These are phyloP conservation scores for Volvox reticuliferus DNA, from an alignment of 139 green algal species.

Conservation along the genomic window DNA sequence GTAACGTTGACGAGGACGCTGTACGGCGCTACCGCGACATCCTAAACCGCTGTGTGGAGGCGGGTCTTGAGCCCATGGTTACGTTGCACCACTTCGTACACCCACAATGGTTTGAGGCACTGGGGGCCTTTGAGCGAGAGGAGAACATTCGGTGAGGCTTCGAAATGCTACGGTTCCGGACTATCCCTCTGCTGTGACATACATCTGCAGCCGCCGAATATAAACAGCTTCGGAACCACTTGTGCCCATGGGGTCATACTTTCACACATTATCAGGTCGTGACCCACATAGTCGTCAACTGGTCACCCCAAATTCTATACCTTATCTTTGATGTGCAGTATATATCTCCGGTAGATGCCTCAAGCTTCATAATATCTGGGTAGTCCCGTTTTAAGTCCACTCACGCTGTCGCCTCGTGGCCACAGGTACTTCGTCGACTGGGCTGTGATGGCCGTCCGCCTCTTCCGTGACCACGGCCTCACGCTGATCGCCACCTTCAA, in stretches of 20 bases:
- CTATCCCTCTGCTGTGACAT: no score
- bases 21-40: slow-evolving; percentile 66
- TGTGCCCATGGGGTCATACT: no score
- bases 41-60: slow-evolving; percentile 46
- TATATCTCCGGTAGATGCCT: no score
- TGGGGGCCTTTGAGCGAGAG: slow-evolving; percentile 52
- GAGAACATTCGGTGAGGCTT: slow-evolving; percentile 46
- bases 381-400: no score
- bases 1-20: slow-evolving; percentile 67
- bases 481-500: slow-evolving; percentile 67
- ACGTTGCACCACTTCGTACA: slow-evolving; percentile 75
- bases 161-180: no score
- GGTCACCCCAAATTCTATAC: no score
- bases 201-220: no score
- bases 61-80: slow-evolving; percentile 62
- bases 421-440: slow-evolving; percentile 39
- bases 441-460: slow-evolving; percentile 26
- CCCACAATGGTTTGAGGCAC: slow-evolving; percentile 60
- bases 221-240: no score
- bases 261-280: no score
- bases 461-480: slow-evolving; percentile 26
- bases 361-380: no score
- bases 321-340: no score
- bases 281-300: no score
- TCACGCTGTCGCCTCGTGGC: neutral